Evolutionary conservation across 1,284 basidiomycete species (phyloP), one percentile per base, ranked within the genome.

Genomic region (Clitocybe nebularis): DNA sequence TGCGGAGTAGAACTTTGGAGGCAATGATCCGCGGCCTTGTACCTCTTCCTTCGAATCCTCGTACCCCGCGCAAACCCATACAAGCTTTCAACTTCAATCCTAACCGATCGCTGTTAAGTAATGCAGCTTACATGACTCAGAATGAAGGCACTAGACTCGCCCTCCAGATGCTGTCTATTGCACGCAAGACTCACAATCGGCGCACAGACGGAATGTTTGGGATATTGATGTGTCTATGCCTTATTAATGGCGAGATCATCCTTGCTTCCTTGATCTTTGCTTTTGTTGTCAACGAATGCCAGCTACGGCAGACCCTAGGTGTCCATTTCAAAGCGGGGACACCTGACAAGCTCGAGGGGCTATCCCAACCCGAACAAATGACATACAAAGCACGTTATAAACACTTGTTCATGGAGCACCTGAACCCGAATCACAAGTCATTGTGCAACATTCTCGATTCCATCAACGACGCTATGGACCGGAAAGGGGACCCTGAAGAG

Each of bases 211-310:
- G 68, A 19, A 79, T 85, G 69, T 85, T 81, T 54, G 70, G 73
- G 29, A 66, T 69, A 2, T 59, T 86, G 30, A 69, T 89, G 49
- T 67, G 72, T 2, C 71, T 81, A 5, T 84, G 81, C 48, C 62
- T 89, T 8, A 59, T 87, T 33, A 84, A 89, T 38, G 84, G 85
- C 20, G 86, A 89, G 54, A 79, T 89, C 35, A 69, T 89, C 29
- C 69, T 84, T 19, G 86, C 77, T 0, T 78, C 81, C 1, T 63
- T 89, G 17, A 63, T 89, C 5, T 84, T 89, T 45, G 80, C 74
- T 1, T 61, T 79, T 25, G 57, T 87, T 13, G 62, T 86, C 28
- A 77, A 81, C 48, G 82, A 86, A 30, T 84, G 73, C 68, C 72
- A 84, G 47, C 47, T 32, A 50, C 45, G 41, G 47, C 30, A 36